A percentile compares a stretch with the other conserved stretches of the same genome.
These are phyloP conservation scores for Athelia psychrophila DNA, from an alignment of 1,284 basidiomycete genomes.

Conservation along the genomic window DNA sequence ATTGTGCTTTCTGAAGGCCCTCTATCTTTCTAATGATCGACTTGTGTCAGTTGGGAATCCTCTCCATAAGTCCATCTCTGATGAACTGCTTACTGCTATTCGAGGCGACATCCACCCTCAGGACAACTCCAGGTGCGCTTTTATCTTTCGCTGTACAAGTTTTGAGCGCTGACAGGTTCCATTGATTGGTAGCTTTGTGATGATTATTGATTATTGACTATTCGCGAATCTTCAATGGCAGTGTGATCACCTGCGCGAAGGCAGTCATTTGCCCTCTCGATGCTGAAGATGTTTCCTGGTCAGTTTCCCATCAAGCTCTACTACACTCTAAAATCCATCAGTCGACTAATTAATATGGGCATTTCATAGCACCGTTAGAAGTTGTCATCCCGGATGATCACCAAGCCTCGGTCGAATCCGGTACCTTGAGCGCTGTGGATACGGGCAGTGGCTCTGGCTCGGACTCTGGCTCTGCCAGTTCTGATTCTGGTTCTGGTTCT, in stretches of 20 bases:
- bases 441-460: conserved; percentile 64
- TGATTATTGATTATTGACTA: no score
- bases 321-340: conserved; percentile 33
- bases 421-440: conserved; percentile 83
- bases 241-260: conserved; percentile 55
- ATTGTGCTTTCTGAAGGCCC: no score
- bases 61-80: no score
- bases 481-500: conserved; percentile 43
- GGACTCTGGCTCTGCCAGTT: conserved; percentile 62
- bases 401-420: conserved; percentile 83
- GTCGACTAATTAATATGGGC: conserved; percentile 66
- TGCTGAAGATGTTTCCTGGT: conserved; percentile 75
- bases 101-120: no score
- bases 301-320: conserved; percentile 19
- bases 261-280: conserved; percentile 69
- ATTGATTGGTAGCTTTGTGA: no score
- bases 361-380: conserved; percentile 70
- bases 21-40: no score
- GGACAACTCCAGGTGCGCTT: no score
- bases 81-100: no score
- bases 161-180: no score
- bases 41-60: no score
- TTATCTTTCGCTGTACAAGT: no score
- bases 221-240: conserved; percentile 82
- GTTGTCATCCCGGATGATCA: conserved; percentile 89